Conservation (phyloP, 192 early-diverging fungal species). For the Lobosporangium transversale region DNA sequence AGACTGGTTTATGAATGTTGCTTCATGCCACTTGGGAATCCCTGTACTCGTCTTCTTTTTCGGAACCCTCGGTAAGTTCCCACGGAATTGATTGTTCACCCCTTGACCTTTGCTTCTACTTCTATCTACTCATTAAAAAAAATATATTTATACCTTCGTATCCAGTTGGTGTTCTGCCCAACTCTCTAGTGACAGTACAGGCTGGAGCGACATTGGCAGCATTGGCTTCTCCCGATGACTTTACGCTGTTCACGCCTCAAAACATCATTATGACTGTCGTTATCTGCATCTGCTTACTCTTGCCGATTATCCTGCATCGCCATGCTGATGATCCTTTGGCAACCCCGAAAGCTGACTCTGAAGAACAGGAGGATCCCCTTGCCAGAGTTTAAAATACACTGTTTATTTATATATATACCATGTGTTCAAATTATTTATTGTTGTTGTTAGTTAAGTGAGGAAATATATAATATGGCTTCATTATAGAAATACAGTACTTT, state of each 20-base stretch:
- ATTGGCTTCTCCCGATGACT: conserved; percentile 51
- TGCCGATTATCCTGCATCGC: conserved; percentile 40
- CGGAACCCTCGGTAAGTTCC: conserved; percentile 34
- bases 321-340: conserved; percentile 25
- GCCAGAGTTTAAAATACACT: conserved; percentile 35
- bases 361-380: conserved; percentile 19
- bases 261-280: conserved; percentile 53
- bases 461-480: too few species aligned
- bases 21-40: conserved; percentile 56
- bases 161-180: conserved; percentile 51
- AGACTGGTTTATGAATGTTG: conserved; percentile 59
- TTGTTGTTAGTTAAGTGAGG: too few species aligned
- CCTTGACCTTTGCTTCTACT: not conserved
- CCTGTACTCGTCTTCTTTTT: conserved; percentile 40
- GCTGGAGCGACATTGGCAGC: conserved; percentile 54
- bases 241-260: conserved; percentile 49
- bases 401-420: too few species aligned
- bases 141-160: too few species aligned
- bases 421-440: too few species aligned
- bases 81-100: not conserved
- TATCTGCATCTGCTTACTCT: conserved; percentile 25
- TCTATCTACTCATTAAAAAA: too few species aligned
- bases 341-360: conserved; percentile 9
- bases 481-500: too few species aligned
- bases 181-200: conserved; percentile 52